phyloP scores from a whole-genome alignment of 257 asterid species.

The Solanum bukasovii region DNA sequence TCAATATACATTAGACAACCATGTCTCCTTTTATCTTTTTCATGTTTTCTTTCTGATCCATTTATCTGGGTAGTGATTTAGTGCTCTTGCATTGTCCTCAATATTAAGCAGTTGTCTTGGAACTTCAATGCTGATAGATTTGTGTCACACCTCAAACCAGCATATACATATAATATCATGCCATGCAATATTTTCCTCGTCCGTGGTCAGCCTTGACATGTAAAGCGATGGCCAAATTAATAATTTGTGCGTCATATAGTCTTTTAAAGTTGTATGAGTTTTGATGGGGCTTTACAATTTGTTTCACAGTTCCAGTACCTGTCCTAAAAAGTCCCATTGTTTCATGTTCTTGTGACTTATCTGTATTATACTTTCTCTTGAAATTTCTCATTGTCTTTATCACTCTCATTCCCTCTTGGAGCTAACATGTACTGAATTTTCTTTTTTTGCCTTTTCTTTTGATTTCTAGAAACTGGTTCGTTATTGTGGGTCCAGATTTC shows the following conservation, averaged over 20 bases:
- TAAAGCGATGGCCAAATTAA: background rate
- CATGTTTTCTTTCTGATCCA: background rate
- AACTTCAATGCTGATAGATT: background rate
- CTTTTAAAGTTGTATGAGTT: background rate
- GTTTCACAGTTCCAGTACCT: background rate
- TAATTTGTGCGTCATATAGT: background rate
- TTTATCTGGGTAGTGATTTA: background rate
- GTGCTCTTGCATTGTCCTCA: background rate
- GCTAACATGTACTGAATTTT: background rate
- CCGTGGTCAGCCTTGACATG: background rate
- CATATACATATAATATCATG: background rate
- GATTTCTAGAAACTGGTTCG: background rate
- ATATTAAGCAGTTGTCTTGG: background rate
- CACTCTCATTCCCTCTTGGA: background rate
- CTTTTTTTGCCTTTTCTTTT: background rate
- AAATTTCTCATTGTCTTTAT: background rate
- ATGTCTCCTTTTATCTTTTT: background rate
- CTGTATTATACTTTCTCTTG: background rate
- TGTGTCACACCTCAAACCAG: background rate
- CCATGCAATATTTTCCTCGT: background rate
- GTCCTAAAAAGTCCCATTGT: background rate
- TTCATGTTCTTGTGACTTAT: background rate
- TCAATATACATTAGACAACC: background rate
- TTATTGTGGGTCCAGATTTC: background rate
- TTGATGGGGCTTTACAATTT: background rate